Evolutionary conservation across 192 early-diverging fungal species (phyloP).

Genomic region (Backusella luteola): DNA sequence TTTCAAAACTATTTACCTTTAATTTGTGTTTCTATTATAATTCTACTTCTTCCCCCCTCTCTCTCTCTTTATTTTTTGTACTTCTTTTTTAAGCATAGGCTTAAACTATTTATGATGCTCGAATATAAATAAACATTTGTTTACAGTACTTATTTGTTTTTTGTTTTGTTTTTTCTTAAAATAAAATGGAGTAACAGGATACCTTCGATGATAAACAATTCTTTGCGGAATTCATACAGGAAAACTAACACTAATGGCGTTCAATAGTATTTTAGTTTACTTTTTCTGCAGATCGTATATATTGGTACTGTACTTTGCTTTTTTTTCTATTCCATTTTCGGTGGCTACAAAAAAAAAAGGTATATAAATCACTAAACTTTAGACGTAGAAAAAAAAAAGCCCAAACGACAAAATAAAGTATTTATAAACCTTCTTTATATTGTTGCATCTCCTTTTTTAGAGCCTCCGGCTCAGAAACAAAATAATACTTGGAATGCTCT

Average conservation of each 20-base stretch:
- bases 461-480: not conserved
- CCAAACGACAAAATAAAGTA: not conserved
- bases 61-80: not conserved
- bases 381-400: not conserved
- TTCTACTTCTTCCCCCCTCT: not conserved
- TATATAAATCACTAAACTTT: not conserved
- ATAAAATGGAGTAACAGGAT: not conserved
- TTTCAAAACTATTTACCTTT: not conserved
- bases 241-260: not conserved
- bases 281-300: not conserved
- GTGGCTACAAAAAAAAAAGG: not conserved
- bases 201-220: not conserved
- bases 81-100: not conserved
- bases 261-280: not conserved
- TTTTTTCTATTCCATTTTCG: not conserved
- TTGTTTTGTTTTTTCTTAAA: slow-evolving; percentile 4
- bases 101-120: not conserved
- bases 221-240: not conserved
- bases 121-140: slow-evolving; percentile 7
- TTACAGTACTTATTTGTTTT: slow-evolving; percentile 2
- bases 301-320: not conserved
- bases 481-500: not conserved
- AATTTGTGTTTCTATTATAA: slow-evolving; percentile 4
- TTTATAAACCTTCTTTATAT: not conserved
- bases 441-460: slow-evolving; percentile 4